These are phyloP conservation scores for Plantago ovata DNA, from an alignment of 257 asterid genomes.

Conservation along the genomic window DNA sequence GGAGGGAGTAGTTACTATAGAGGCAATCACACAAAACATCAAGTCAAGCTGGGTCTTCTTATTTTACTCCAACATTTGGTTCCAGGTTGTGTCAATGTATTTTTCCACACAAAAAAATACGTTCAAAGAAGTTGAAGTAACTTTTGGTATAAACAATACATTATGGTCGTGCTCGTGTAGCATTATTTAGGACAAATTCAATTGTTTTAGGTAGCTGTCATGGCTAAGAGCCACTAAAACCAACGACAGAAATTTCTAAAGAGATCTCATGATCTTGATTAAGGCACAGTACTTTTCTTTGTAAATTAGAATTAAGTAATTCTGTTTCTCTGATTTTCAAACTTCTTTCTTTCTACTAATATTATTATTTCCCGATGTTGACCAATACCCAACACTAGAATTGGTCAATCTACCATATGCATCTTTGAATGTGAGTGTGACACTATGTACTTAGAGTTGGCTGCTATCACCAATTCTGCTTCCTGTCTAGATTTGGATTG, in stretches of 20 bases:
- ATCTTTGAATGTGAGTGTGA: not conserved
- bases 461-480: too few species aligned
- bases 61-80: not conserved
- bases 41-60: not conserved
- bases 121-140: not conserved
- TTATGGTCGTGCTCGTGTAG: conserved; percentile 16
- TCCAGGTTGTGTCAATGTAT: not conserved
- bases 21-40: too few species aligned
- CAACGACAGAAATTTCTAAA: conserved; percentile 6
- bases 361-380: conserved; percentile 10
- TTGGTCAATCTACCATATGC: not conserved
- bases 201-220: conserved; percentile 20
- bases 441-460: not conserved
- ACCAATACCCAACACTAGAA: conserved; percentile 8
- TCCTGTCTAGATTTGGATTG: too few species aligned
- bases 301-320: too few species aligned
- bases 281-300: conserved; percentile 6
- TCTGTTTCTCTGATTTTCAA: not conserved
- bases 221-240: not conserved
- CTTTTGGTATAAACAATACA: not conserved
- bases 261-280: conserved; percentile 7
- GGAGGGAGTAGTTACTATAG: too few species aligned
- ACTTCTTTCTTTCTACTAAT: not conserved
- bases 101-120: not conserved
- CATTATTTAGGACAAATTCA: conserved; percentile 8